These are phyloP conservation scores for Hypoxylon fuscum DNA, from an alignment of 495 filamentous ascomycete genomes.

Conservation along the genomic window DNA sequence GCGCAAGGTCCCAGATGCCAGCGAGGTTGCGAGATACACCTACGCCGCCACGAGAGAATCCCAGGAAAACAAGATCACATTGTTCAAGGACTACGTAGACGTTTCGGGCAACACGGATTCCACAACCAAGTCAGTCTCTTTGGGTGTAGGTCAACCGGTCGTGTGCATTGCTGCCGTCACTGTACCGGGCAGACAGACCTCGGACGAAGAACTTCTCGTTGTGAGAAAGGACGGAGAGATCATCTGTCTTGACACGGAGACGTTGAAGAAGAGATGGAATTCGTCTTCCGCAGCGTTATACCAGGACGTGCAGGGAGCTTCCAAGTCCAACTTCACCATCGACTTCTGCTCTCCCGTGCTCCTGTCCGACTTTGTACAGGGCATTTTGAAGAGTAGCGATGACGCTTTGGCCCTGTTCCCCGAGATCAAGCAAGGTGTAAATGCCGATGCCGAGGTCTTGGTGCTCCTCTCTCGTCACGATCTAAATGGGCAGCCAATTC, in stretches of 20 bases:
- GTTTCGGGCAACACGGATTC: slow-evolving; percentile 66
- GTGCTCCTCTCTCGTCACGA: slow-evolving; percentile 50
- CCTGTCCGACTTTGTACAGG: slow-evolving; percentile 54
- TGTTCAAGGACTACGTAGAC: slow-evolving; percentile 69
- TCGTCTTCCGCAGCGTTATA: slow-evolving; percentile 44
- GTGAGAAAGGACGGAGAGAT: slow-evolving; percentile 52
- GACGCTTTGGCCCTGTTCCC: slow-evolving; percentile 51
- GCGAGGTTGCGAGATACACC: slow-evolving; percentile 72
- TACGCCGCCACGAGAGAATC: slow-evolving; percentile 65
- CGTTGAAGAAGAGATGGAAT: slow-evolving; percentile 51
- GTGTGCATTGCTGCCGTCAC: slow-evolving; percentile 34
- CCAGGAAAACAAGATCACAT: slow-evolving; percentile 52
- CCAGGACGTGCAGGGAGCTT: slow-evolving; percentile 48
- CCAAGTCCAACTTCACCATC: slow-evolving; percentile 42
- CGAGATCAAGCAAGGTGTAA: slow-evolving; percentile 40
- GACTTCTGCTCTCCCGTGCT: slow-evolving; percentile 50
- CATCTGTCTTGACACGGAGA: slow-evolving; percentile 51
- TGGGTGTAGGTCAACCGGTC: slow-evolving; percentile 31
- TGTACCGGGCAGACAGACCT: neutral
- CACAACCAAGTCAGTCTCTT: slow-evolving; percentile 33
- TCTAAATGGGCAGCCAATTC: slow-evolving; percentile 15
- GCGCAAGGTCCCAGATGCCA: slow-evolving; percentile 60
- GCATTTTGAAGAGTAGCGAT: slow-evolving; percentile 52
- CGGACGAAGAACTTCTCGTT: slow-evolving; percentile 45
- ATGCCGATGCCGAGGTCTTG: slow-evolving; percentile 53